Evolutionary conservation across 2,329 filamentous ascomycete genomes (phyloP).

Genomic region (Diaporthe batatas): DNA sequence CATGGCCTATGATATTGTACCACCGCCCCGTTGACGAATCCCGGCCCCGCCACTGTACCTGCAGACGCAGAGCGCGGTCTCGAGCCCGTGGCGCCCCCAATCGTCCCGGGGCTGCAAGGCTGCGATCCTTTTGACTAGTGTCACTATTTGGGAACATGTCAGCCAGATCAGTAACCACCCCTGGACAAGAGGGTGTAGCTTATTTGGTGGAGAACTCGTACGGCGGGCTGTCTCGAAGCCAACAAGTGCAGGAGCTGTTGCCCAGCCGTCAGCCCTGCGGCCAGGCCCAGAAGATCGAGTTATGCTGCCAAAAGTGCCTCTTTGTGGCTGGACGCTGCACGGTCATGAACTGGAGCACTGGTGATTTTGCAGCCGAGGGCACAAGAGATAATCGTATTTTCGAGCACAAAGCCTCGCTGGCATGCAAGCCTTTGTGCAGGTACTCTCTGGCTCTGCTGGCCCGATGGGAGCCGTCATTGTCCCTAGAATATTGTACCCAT

Average conservation of each 20-base stretch:
- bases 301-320: background rate
- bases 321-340: background rate
- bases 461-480: constrained; percentile 11
- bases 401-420: constrained; percentile 26
- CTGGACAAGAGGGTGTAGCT: constrained; percentile 10
- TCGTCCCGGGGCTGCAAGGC: constrained; percentile 5
- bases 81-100: constrained; percentile 2
- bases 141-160: background rate
- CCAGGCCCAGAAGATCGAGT: background rate
- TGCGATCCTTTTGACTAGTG: constrained; percentile 4
- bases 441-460: background rate
- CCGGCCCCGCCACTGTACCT: constrained; percentile 25
- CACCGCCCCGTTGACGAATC: constrained; percentile 16
- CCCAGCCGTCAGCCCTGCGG: constrained; percentile 35
- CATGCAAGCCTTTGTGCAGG: constrained; percentile 29
- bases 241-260: constrained; percentile 20
- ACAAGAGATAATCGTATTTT: constrained; percentile 31
- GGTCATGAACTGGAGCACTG: background rate
- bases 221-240: background rate
- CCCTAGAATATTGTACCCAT: constrained; percentile 1
- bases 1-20: constrained; percentile 36
- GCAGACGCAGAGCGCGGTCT: constrained; percentile 17
- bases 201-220: constrained; percentile 13
- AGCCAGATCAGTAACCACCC: constrained; percentile 9
- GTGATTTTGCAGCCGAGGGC: background rate